A percentile compares a stretch with the other conserved stretches of the same genome.
These are phyloP conservation scores for Cryptosporidium parvum DNA, from an alignment of 169 alveolate genomes.

Conservation along the genomic window DNA sequence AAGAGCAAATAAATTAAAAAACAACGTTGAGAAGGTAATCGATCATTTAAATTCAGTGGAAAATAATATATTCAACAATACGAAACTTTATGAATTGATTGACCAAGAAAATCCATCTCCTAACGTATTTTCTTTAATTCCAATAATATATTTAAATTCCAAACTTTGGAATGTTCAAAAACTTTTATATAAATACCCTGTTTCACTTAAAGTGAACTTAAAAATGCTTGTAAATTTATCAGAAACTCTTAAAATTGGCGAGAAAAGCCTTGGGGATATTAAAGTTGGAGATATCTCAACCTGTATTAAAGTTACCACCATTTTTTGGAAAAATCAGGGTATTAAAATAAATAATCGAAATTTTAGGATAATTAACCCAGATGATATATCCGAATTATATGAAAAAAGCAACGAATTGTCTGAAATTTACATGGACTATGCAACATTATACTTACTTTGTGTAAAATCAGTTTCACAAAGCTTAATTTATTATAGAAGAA, in stretches of 20 bases:
- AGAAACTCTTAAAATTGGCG: slow-evolving; percentile 13
- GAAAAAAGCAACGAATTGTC: slow-evolving; percentile 25
- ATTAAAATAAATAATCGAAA: slow-evolving; percentile 27
- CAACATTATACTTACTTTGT: slow-evolving; percentile 56
- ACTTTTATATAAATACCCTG: slow-evolving; percentile 41
- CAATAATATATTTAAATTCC: slow-evolving; percentile 29
- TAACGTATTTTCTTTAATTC: slow-evolving; percentile 22
- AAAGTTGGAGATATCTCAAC: slow-evolving; percentile 25
- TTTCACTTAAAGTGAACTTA: slow-evolving; percentile 15
- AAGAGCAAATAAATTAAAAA: background rate
- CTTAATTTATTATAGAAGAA: slow-evolving; percentile 27
- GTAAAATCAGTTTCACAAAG: slow-evolving; percentile 30
- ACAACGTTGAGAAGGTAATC: background rate
- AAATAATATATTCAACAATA: background rate
- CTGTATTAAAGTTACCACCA: slow-evolving; percentile 42
- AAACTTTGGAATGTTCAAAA: slow-evolving; percentile 32
- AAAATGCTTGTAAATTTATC: background rate
- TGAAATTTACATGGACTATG: slow-evolving; percentile 48
- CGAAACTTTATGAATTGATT: background rate
- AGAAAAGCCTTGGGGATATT: slow-evolving; percentile 11
- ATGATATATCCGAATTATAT: slow-evolving; percentile 13
- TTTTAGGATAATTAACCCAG: slow-evolving; percentile 29
- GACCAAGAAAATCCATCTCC: background rate
- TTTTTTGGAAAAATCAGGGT: slow-evolving; percentile 47
- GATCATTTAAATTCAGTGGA: background rate